Evolutionary conservation across 176 grass and related monocot species (phyloP).

Genomic region (Ampelocalamus luodianensis): DNA sequence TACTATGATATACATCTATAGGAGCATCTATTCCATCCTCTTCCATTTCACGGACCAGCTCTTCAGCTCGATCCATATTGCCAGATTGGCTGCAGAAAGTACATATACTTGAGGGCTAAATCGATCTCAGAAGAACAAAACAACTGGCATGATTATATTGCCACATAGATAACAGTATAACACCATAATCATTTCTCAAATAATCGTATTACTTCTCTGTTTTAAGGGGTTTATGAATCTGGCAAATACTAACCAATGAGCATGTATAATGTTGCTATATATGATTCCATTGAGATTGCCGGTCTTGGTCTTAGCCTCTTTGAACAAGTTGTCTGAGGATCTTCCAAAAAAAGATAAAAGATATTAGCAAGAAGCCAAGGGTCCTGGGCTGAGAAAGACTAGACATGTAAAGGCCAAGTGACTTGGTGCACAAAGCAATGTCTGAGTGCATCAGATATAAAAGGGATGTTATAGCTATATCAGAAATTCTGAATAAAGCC

Average conservation of each 20-base stretch:
- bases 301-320: constrained; percentile 77
- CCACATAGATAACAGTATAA: background rate
- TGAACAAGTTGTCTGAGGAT: constrained; percentile 88
- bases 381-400: background rate
- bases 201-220: background rate
- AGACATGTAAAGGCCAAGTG: constrained; percentile 9
- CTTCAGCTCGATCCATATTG: constrained; percentile 84
- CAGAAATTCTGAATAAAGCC: constrained; percentile 12
- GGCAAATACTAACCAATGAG: constrained; percentile 85
- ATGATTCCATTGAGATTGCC: constrained; percentile 74
- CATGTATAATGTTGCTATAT: constrained; percentile 97
- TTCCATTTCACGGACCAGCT: constrained; percentile 91
- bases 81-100: constrained; percentile 77
- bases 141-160: constrained; percentile 13
- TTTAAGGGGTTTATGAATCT: constrained; percentile 36
- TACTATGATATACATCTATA: constrained; percentile 90
- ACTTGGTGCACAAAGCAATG: constrained; percentile 25
- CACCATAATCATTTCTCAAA: background rate
- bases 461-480: background rate
- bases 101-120: constrained; percentile 29
- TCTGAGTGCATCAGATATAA: background rate
- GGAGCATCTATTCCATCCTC: constrained; percentile 90
- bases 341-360: constrained; percentile 62
- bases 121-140: background rate
- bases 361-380: constrained; percentile 49